Conservation (phyloP, 345 rosid species). For the Salix viminalis region DNA sequence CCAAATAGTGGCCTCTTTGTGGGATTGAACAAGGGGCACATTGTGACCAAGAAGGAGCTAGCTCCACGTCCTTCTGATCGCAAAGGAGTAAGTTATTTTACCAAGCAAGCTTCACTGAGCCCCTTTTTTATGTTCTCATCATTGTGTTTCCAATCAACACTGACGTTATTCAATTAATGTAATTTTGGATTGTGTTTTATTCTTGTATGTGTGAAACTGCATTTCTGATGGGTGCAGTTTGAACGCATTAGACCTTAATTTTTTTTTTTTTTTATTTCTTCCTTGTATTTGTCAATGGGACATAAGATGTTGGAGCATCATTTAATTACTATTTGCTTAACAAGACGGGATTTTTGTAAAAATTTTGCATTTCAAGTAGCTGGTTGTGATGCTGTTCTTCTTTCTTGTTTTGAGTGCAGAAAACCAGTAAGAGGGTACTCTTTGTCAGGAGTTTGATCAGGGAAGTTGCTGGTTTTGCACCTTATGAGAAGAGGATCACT, state of each 20-base stretch:
- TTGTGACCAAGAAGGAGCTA: slow-evolving; percentile 55
- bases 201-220: neutral
- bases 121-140: neutral
- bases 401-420: slow-evolving; percentile 27
- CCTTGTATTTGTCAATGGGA: neutral
- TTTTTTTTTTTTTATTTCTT: neutral
- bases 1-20: slow-evolving; percentile 49
- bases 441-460: slow-evolving; percentile 63
- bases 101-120: neutral
- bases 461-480: slow-evolving; percentile 90
- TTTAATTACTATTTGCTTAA: neutral
- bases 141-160: neutral
- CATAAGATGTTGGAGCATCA: neutral
- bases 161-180: neutral
- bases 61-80: slow-evolving; percentile 52
- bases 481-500: slow-evolving; percentile 79
- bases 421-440: slow-evolving; percentile 75
- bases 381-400: slow-evolving; percentile 1
- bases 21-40: slow-evolving; percentile 62
- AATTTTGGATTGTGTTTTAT: neutral
- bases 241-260: neutral
- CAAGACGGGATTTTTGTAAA: neutral
- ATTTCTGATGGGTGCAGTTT: neutral
- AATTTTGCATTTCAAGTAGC: neutral
- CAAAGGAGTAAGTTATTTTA: slow-evolving; percentile 46